Base-by-base conservation (phyloP, 768 basidiomycete species). In the Boletus huronensis region DNA sequence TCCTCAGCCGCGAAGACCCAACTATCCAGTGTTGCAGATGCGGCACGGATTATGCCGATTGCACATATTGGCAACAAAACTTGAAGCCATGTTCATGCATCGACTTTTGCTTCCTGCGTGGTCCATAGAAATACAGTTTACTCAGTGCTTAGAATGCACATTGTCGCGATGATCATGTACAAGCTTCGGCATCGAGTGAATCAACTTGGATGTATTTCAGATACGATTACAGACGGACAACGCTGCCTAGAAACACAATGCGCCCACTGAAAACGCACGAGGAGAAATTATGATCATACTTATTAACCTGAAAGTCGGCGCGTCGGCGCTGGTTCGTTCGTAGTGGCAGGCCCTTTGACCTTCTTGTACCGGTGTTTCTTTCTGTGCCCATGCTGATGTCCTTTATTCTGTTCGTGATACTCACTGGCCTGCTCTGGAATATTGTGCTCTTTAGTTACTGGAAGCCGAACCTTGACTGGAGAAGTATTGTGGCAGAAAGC, bases 381-480 rank as follows among this genome's bases (percentile, higher is more conserved):
- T 36, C 46, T 55, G n/a, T 61, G 21, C 19, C 58, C 65, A 17
- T 58, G 66, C 8, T 67, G 61, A 34, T 48, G 53, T 29, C 57
- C 62, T 43, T 51, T 57, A 26, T 43, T 52, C 11, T 49, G 61
- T 19, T 58, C 56, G 1, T 57, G 54, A 11, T 57, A 23, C 13
- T 13, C 50, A n/a, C 45, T 26, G 5, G 25, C 34, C 28, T 43
- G 60, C 23, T 52, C 59, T 42, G 45, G 56, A 21, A 41, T 13
- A 31, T 19, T 34, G 11, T 59, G 50, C 13, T 63, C 61, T 32
- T 58, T 70, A 23, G 60, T 50, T 23, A 35, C 42, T 21, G 70
- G 70, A 48, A 72, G 69, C 21, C 65, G 64, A 21, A 70, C 69
- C 51, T 70, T 70, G 46, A 51, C 69, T 0, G 63, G 67, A 0